These are phyloP conservation scores for Microcera coccophila DNA, from an alignment of 2,329 filamentous ascomycete genomes.

Conservation along the genomic window DNA sequence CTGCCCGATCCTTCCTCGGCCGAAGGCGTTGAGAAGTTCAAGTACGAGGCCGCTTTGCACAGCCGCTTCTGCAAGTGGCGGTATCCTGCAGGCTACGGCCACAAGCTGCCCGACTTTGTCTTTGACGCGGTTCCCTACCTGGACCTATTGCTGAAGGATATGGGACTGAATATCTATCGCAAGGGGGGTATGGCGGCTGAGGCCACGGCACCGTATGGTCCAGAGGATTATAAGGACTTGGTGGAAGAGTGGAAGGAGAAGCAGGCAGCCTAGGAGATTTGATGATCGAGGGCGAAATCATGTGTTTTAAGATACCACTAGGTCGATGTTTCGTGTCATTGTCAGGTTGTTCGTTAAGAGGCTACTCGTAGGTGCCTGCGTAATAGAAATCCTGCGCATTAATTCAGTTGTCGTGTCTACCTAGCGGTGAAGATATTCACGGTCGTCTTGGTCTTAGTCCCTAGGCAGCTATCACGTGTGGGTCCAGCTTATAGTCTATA, in stretches of 20 bases:
- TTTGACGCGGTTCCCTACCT: conserved; percentile 74
- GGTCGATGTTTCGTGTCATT: background rate
- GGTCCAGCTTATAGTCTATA: background rate
- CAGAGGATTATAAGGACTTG: conserved; percentile 54
- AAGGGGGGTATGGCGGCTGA: conserved; percentile 53
- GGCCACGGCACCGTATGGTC: conserved; percentile 54
- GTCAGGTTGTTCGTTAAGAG: background rate
- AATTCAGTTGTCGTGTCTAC: too few relatives aligned
- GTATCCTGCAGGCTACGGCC: conserved; percentile 63
- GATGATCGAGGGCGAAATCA: background rate
- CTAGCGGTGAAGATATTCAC: background rate
- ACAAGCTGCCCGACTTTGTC: conserved; percentile 63
- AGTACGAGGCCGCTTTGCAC: conserved; percentile 58
- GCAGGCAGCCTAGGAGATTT: background rate
- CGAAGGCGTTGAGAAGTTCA: conserved; percentile 39
- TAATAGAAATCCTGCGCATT: too few relatives aligned
- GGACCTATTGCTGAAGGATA: conserved; percentile 62
- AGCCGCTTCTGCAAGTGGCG: conserved; percentile 67
- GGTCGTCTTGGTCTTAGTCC: too few relatives aligned
- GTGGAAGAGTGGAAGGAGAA: conserved; percentile 48
- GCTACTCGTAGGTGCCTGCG: too few relatives aligned
- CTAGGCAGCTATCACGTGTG: background rate
- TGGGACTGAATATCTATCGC: conserved; percentile 55
- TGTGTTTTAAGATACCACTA: background rate
- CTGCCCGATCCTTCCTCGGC: conserved; percentile 17